phyloP scores from a whole-genome alignment of 768 basidiomycete genomes.

The Phlebiopsis gigantea region DNA sequence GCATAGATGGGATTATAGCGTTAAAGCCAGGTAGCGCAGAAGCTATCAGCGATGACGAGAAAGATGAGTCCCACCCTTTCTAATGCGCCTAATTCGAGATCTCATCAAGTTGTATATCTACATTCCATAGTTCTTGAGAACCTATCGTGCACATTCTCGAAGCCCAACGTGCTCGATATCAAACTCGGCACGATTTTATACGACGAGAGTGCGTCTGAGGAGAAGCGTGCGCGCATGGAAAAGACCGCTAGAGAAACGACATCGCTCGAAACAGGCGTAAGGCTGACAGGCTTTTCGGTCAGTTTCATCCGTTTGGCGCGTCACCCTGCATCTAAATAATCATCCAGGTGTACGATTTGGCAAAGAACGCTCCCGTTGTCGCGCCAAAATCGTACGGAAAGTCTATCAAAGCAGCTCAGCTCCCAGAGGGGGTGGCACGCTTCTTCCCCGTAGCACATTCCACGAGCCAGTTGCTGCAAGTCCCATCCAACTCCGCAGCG shows the following conservation, averaged over 20 bases:
- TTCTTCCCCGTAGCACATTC: slow-evolving; percentile 58
- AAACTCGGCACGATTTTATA: slow-evolving; percentile 93
- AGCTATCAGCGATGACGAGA: slow-evolving; percentile 26
- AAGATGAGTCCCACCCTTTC: slow-evolving; percentile 37
- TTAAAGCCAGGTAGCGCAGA: slow-evolving; percentile 14
- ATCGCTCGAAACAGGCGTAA: slow-evolving; percentile 65
- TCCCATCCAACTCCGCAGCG: slow-evolving; percentile 8
- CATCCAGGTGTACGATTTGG: slow-evolving; percentile 66
- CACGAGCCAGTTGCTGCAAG: slow-evolving; percentile 9
- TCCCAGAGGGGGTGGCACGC: slow-evolving; percentile 67
- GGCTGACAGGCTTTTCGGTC: slow-evolving; percentile 91
- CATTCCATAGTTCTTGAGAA: slow-evolving; percentile 88
- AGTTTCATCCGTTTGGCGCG: slow-evolving; percentile 16
- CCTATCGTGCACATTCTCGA: slow-evolving; percentile 61
- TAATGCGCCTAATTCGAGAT: not conserved
- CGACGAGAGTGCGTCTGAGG: slow-evolving; percentile 56
- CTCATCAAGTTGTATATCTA: slow-evolving; percentile 2
- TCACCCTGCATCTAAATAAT: not conserved
- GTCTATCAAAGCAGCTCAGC: slow-evolving; percentile 58
- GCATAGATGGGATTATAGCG: slow-evolving; percentile 19
- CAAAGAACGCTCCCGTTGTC: slow-evolving; percentile 45
- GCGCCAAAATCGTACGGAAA: slow-evolving; percentile 79
- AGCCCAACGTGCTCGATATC: slow-evolving; percentile 86
- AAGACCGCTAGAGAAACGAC: slow-evolving; percentile 68
- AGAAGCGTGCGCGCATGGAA: slow-evolving; percentile 78